Evolutionary conservation across 2,329 filamentous ascomycete genomes (phyloP), one percentile per base, ranked within the genome.

Genomic region (Neurospora crassa): DNA sequence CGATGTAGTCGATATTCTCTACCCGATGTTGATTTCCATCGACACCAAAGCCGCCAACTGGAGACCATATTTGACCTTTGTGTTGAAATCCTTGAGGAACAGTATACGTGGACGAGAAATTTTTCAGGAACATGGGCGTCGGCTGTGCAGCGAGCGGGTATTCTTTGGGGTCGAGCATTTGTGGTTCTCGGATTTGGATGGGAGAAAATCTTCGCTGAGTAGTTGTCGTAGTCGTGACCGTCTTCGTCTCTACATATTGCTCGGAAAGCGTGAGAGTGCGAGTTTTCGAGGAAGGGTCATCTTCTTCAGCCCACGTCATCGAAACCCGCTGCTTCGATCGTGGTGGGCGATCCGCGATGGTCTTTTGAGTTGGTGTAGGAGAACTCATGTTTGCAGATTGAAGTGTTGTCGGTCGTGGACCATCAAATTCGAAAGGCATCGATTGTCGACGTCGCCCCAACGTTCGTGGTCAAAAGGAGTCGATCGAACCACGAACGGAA

Each of bases 221-320:
- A 0, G 93, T 97, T 0, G 94, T 97, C 0, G 94, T 97, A 0
- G 95, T 97, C 1, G 94, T 97, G 73, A 97, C 89, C 12, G 88
- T 90, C 79, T 88, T 90, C 18, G 88, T 90, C 81, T 90, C 89
- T 77, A 90, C 87, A 75, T 88, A 90, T 76, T 90, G 88, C 67
- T 90, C 82, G 74, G 88, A 86, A 75, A 90, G 86, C 76, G 88
- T 86, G 70, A 84, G 74, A 71, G 74, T 70, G 5, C 72, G 73
- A 20, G 74, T 74, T 20, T 74, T 72, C 7, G 75, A 71, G 3
- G 76, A 74, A n/a, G 73, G 73, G 43, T 74, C 76, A 18, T 78
- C 76, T 67, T 74, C 74, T 34, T 80, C 79, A 45, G 80, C 75
- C 78, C 79, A 81, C 69, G 77, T 79, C 73, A 80, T 76, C 5